Percentiles rank a stretch among this genome's conserved stretches.
Conservation (phyloP, 495 filamentous ascomycete species). For the Pyrenopolyporus hunteri region DNA sequence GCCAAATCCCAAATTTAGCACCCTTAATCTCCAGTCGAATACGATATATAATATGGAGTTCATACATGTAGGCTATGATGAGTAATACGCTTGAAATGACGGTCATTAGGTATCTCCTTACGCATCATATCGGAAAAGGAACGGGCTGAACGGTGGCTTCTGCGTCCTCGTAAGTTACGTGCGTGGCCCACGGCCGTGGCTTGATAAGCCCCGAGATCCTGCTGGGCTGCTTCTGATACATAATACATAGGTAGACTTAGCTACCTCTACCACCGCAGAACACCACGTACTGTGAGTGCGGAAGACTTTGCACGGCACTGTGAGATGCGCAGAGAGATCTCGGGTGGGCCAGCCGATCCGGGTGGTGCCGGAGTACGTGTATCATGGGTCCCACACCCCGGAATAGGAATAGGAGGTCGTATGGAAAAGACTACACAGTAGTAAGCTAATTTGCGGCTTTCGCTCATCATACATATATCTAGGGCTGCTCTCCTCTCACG, state of each 20-base stretch:
- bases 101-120: slow-evolving; percentile 12
- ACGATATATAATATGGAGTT: slow-evolving; percentile 27
- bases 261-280: no score
- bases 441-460: slow-evolving; percentile 7
- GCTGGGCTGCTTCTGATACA: not conserved
- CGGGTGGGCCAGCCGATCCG: slow-evolving; percentile 18
- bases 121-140: not conserved
- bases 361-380: slow-evolving; percentile 20
- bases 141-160: no score
- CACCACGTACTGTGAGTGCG: no score
- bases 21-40: slow-evolving; percentile 32
- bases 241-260: no score
- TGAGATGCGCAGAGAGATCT: slow-evolving; percentile 20
- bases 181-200: not conserved
- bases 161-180: no score
- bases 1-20: slow-evolving; percentile 33
- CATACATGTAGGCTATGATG: slow-evolving; percentile 5
- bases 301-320: no score
- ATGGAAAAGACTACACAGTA: slow-evolving; percentile 14
- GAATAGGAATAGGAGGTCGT: slow-evolving; percentile 15
- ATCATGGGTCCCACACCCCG: not conserved
- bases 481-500: not conserved
- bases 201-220: slow-evolving; percentile 19
- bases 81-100: not conserved
- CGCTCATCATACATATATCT: not conserved